Evolutionary conservation across 2,329 filamentous ascomycete species (phyloP), one percentile per base, ranked within the genome.

Genomic region (Metarhizium rileyi): DNA sequence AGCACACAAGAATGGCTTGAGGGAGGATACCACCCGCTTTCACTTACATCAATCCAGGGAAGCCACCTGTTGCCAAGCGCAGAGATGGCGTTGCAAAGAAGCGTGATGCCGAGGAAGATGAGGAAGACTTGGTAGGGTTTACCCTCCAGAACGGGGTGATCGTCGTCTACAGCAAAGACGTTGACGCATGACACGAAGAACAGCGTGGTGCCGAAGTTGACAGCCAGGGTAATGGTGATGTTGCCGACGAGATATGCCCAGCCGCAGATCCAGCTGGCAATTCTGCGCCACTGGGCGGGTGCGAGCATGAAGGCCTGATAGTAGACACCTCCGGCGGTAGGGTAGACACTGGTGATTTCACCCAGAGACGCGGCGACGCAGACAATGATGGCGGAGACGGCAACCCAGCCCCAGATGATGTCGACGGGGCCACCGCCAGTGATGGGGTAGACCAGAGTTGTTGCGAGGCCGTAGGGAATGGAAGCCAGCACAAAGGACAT

Each of bases 241-340:
- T 90, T 90, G 51, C 87, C 87, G 47, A 88, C 81, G 18, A 87
- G 77, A 62, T 86, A 90, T 22, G 84, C 72, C 85, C 85, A 90
- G 52, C 85, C 85, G 56, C 81, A 85, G 53, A 86, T 78, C 79
- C 83, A 89, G 28, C 81, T 81, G 16, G 83, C 73, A 16, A 85
- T 68, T 40, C 75, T 77, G 48, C 84, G 80, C 68, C 78, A 84
- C 16, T 64, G 66, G 25, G 74, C 63, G 18, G 82, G 74, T 0
- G 84, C 76, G 14, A 90, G 76, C 80, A 87, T 87, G 61, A 85
- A 88, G 5, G 84, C 83, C 69, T 87, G 84, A 64, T 87, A 88
- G 69, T 90, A 89, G 48, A 88, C 84, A 63, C 84, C 85, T 59
- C 84, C 84, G 46, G 83, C 81, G n/a, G 84, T 88, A 22, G 85